phyloP scores from a whole-genome alignment of 2,329 filamentous ascomycete genomes.

The Aaosphaeria pasadenensis region DNA sequence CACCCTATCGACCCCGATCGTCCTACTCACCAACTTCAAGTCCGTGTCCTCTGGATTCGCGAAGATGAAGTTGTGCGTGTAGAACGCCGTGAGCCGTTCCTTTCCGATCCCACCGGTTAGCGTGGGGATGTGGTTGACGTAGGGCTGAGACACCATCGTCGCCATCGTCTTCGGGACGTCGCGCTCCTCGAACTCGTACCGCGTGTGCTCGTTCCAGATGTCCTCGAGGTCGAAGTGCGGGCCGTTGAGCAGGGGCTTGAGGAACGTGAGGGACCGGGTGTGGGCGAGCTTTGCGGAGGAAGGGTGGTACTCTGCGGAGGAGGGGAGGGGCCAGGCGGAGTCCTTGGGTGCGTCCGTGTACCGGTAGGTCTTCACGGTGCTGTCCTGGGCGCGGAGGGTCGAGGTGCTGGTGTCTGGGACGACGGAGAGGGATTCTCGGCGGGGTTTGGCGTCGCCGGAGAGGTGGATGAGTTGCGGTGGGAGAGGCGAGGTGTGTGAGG shows the following conservation, averaged over 20 bases:
- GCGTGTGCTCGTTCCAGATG: slow-evolving; percentile 77
- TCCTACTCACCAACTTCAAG: slow-evolving; percentile 69
- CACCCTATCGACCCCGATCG: slow-evolving; percentile 68
- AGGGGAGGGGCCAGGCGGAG: slow-evolving; percentile 24
- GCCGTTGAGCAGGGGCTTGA: slow-evolving; percentile 62
- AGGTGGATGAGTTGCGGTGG: slow-evolving; percentile 31
- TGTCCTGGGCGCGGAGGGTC: background rate
- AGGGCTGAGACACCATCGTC: slow-evolving; percentile 78
- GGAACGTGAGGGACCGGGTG: slow-evolving; percentile 61
- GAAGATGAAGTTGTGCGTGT: slow-evolving; percentile 71
- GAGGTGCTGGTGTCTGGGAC: slow-evolving; percentile 6
- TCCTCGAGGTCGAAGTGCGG: slow-evolving; percentile 72
- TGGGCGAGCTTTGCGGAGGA: slow-evolving; percentile 60
- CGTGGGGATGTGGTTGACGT: slow-evolving; percentile 75
- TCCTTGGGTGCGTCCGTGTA: slow-evolving; percentile 24
- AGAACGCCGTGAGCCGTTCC: slow-evolving; percentile 62
- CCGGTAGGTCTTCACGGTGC: slow-evolving; percentile 17
- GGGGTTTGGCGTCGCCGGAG: slow-evolving; percentile 15
- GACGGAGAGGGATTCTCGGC: slow-evolving; percentile 21
- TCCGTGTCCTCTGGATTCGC: slow-evolving; percentile 66
- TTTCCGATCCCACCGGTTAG: slow-evolving; percentile 68
- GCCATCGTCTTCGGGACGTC: slow-evolving; percentile 71
- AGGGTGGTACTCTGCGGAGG: slow-evolving; percentile 39
- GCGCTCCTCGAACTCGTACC: slow-evolving; percentile 66
- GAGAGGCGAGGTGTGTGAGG: slow-evolving; percentile 5